Evolutionary conservation across 148 eudicot species (phyloP).

Genomic region (Vaccinium vitisidaea): DNA sequence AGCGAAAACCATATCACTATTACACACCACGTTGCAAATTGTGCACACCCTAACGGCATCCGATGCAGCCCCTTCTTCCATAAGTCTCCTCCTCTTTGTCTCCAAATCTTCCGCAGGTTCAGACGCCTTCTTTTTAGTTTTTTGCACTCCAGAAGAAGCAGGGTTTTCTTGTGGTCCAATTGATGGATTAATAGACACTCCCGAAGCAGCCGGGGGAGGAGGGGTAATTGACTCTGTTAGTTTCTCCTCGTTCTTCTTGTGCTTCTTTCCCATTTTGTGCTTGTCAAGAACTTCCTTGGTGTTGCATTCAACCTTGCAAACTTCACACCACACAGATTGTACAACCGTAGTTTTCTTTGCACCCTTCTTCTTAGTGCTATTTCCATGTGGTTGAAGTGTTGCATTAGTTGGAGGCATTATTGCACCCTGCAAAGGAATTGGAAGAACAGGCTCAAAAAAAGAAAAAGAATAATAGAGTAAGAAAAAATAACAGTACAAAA

Average conservation of each 20-base stretch:
- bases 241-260: constrained; percentile 49
- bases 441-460: not conserved
- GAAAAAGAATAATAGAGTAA: not conserved
- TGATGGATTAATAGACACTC: constrained; percentile 6
- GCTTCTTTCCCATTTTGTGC: constrained; percentile 58
- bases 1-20: constrained; percentile 45
- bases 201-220: constrained; percentile 11
- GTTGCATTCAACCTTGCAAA: constrained; percentile 47
- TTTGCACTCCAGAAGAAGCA: not conserved
- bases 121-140: constrained; percentile 28
- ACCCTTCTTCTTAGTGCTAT: constrained; percentile 11
- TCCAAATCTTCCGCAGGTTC: constrained; percentile 32
- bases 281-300: constrained; percentile 41
- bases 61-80: constrained; percentile 41
- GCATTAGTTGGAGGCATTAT: constrained; percentile 24
- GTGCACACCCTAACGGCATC: constrained; percentile 35
- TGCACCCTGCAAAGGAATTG: constrained; percentile 25
- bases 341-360: constrained; percentile 36
- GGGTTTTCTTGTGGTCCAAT: constrained; percentile 44
- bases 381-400: constrained; percentile 5
- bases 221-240: constrained; percentile 20
- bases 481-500: not conserved
- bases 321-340: constrained; percentile 49
- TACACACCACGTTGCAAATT: constrained; percentile 55
- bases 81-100: constrained; percentile 43